phyloP scores from a whole-genome alignment of 495 filamentous ascomycete genomes.

The Penicillium nucicola region DNA sequence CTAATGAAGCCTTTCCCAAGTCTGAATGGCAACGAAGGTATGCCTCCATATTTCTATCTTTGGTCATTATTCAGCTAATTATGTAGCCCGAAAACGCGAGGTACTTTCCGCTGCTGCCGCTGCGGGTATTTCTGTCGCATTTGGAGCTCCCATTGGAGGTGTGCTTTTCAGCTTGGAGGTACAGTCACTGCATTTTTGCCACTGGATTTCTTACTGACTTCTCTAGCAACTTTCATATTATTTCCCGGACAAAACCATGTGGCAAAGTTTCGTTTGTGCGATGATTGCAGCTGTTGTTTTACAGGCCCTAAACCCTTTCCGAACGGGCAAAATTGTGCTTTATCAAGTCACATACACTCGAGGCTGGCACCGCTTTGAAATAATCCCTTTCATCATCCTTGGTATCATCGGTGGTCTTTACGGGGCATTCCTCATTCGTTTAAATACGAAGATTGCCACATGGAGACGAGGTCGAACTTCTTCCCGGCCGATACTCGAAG shows the following conservation, averaged over 20 bases:
- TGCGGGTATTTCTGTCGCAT: slow-evolving; percentile 94
- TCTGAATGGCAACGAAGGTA: slow-evolving; percentile 87
- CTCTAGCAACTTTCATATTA: slow-evolving; percentile 87
- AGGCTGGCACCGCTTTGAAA: slow-evolving; percentile 93
- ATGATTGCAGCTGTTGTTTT: slow-evolving; percentile 95
- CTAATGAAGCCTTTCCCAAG: slow-evolving; percentile 87
- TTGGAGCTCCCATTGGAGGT: slow-evolving; percentile 93
- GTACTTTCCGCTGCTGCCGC: slow-evolving; percentile 93
- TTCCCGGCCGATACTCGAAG: slow-evolving; percentile 69
- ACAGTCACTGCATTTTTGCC: slow-evolving; percentile 13
- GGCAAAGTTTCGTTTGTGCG: slow-evolving; percentile 98
- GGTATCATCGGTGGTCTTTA: slow-evolving; percentile 90
- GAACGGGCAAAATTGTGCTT: slow-evolving; percentile 91
- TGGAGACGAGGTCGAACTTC: slow-evolving; percentile 66
- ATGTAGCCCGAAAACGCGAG: slow-evolving; percentile 86
- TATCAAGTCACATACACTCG: slow-evolving; percentile 94
- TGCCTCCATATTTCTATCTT: slow-evolving; percentile 2
- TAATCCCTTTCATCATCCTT: slow-evolving; percentile 82
- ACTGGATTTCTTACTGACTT: slow-evolving; percentile 7
- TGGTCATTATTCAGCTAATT: not conserved
- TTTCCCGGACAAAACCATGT: slow-evolving; percentile 99
- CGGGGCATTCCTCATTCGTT: slow-evolving; percentile 88
- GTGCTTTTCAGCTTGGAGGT: slow-evolving; percentile 91
- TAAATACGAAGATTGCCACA: slow-evolving; percentile 82
- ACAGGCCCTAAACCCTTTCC: slow-evolving; percentile 90